A percentile compares a stretch with the other conserved stretches of the same genome.
Evolutionary conservation across 2,329 filamentous ascomycete species (phyloP).

Genomic region (Penicillium sp.): DNA sequence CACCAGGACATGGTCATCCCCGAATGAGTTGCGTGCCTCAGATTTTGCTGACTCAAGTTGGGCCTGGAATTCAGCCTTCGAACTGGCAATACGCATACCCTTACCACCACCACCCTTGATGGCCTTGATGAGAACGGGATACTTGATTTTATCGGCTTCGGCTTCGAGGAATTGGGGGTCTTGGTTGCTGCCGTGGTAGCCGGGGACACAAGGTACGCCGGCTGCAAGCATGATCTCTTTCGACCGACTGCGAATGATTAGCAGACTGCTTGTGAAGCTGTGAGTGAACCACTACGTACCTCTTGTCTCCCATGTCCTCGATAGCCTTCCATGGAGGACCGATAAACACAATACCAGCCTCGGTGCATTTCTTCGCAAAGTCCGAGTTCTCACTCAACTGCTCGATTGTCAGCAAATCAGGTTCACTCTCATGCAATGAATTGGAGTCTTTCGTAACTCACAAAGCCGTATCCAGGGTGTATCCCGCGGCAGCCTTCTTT

Average conservation of each 20-base stretch:
- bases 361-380: slow-evolving; percentile 85
- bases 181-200: slow-evolving; percentile 90
- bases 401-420: slow-evolving; percentile 2
- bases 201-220: slow-evolving; percentile 94
- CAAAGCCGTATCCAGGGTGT: slow-evolving; percentile 92
- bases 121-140: slow-evolving; percentile 68
- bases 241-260: slow-evolving; percentile 59
- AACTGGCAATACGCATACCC: slow-evolving; percentile 67
- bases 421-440: not conserved
- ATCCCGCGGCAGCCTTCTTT: slow-evolving; percentile 85
- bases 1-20: slow-evolving; percentile 68
- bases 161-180: slow-evolving; percentile 63
- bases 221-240: slow-evolving; percentile 97
- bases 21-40: slow-evolving; percentile 67
- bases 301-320: slow-evolving; percentile 89
- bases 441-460: slow-evolving; percentile 35
- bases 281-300: slow-evolving; percentile 44
- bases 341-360: slow-evolving; percentile 91
- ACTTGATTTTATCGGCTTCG: slow-evolving; percentile 74
- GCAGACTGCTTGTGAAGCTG: not conserved
- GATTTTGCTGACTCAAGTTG: slow-evolving; percentile 67
- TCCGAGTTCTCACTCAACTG: slow-evolving; percentile 84
- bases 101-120: slow-evolving; percentile 71
- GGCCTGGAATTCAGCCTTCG: slow-evolving; percentile 61
- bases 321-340: slow-evolving; percentile 81